Evolutionary conservation across 805 yeast genomes (phyloP).

Genomic region (Metschnikowia kofuensis): DNA sequence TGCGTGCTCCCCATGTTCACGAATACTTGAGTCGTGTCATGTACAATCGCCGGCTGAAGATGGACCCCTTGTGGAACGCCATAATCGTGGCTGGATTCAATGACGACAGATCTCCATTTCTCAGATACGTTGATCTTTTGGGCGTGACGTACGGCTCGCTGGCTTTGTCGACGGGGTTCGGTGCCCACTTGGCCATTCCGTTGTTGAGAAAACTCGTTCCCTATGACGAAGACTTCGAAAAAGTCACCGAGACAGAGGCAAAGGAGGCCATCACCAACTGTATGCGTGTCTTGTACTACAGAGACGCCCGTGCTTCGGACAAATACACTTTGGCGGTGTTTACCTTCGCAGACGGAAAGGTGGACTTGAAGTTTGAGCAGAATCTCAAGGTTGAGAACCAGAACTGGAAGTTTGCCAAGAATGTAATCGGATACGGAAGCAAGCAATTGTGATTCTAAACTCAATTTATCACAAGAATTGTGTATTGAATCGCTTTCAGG

Average conservation of each 20-base stretch:
- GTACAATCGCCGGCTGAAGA: conserved; percentile 84
- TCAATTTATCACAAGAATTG: too few species aligned
- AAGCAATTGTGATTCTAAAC: conserved; percentile 37
- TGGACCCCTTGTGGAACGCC: conserved; percentile 97
- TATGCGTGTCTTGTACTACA: conserved; percentile 91
- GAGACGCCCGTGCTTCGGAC: conserved; percentile 94
- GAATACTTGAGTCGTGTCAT: conserved; percentile 81
- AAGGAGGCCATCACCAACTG: conserved; percentile 72
- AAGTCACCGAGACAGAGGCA: conserved; percentile 72
- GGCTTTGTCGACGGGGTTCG: conserved; percentile 93
- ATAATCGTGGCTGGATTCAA: conserved; percentile 87
- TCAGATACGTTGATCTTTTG: conserved; percentile 83
- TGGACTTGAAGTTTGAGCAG: conserved; percentile 61
- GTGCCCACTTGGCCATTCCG: conserved; percentile 92
- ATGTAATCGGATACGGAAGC: conserved; percentile 88
- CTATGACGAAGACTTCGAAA: conserved; percentile 68
- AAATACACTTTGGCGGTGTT: conserved; percentile 79
- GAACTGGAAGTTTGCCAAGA: conserved; percentile 88
- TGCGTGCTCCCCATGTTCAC: conserved; percentile 85
- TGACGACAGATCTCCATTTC: conserved; percentile 59
- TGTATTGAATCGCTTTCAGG: too few species aligned
- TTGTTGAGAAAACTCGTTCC: conserved; percentile 82
- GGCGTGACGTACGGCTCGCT: conserved; percentile 92
- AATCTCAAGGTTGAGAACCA: conserved; percentile 66
- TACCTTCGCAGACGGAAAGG: conserved; percentile 41